Base-by-base conservation (phyloP, 2,329 filamentous ascomycete species). In the Diatrype stigma region DNA sequence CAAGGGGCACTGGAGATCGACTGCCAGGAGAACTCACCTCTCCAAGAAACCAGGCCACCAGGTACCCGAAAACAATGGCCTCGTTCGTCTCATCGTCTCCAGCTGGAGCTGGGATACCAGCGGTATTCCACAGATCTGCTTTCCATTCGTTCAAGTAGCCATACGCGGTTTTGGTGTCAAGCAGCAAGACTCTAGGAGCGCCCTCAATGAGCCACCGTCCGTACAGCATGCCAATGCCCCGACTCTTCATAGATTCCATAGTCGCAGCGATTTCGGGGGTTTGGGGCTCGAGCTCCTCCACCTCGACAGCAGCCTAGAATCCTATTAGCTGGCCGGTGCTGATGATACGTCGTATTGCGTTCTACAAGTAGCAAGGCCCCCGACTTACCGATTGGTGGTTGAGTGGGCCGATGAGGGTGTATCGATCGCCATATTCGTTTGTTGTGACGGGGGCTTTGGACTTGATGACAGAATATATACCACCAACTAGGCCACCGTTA, bases 391-490 rank as follows among this genome's bases (percentile, higher is more conserved):
- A 96, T 63, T 87, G 82, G 68, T 88, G 86, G 74, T 97, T 96
- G 68, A 96, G 85, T 52, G 94, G 94, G 2, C 94, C 94, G 69
- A 99, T 92, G 59, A 97, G 82, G 26, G 90, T 96, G 73, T 99
- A 99, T 60, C 90, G 85, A 53, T 96, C 91, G 72, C 94, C 94
- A 94, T 97, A 99, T 73, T 99, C 94, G 55, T 91, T 91, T 1
- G 93, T 96, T 42, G 94, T 97, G 55, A 97, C 94, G 47, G 94
- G 93, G 35, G 94, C 93, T 73, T 99, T 99, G 55, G 94, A 99
- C 74, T 99, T 99, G 73, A 99, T 86, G 59, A 99, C 94, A 16
- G 93, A 97, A 79, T 99, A 99, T 74, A 99, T 99, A 64, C 94
- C 94, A 67, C 94, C 94, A 55, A 99, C 94, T 95, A 51, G 54